phyloP scores from a whole-genome alignment of 2,329 filamentous ascomycete genomes.

The Paraconiothyrium sp. region DNA sequence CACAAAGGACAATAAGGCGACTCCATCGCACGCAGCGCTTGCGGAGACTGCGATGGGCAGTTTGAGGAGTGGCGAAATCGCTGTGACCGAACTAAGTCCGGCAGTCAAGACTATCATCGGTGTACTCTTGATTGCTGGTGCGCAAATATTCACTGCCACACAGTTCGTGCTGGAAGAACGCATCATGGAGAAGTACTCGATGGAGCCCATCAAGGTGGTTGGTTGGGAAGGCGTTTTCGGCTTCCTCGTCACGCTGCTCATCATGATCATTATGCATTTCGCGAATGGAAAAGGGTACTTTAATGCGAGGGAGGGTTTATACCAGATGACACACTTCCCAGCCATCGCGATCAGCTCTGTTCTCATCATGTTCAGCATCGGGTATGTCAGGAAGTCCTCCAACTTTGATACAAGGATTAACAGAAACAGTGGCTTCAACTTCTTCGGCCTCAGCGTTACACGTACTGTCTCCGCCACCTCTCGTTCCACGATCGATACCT shows the following conservation, averaged over 20 bases:
- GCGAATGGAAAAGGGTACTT: conserved; percentile 86
- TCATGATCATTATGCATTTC: conserved; percentile 83
- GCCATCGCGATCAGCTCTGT: conserved; percentile 80
- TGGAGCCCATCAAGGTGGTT: conserved; percentile 88
- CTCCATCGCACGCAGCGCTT: conserved; percentile 37
- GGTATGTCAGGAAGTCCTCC: conserved; percentile 65
- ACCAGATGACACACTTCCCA: conserved; percentile 77
- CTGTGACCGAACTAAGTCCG: conserved; percentile 57
- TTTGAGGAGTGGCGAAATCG: conserved; percentile 47
- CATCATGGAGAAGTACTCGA: conserved; percentile 81
- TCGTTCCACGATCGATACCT: conserved; percentile 95
- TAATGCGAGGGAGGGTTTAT: conserved; percentile 86
- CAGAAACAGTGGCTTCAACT: conserved; percentile 85
- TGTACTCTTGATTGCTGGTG: conserved; percentile 88
- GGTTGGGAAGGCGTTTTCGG: conserved; percentile 97
- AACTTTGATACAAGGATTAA: conserved; percentile 21
- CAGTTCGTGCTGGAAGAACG: conserved; percentile 97
- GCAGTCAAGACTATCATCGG: conserved; percentile 79
- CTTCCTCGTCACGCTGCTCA: conserved; percentile 78
- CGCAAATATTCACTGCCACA: conserved; percentile 95
- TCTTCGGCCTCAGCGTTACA: conserved; percentile 95
- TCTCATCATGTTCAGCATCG: conserved; percentile 97
- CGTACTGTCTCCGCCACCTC: conserved; percentile 89
- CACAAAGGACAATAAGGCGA: conserved; percentile 71
- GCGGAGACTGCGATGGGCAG: conserved; percentile 22